Percentiles rank a stretch among this genome's conserved stretches.
Conservation (phyloP, 805 yeast genomes). For the Jamesozyma jinghongensis region DNA sequence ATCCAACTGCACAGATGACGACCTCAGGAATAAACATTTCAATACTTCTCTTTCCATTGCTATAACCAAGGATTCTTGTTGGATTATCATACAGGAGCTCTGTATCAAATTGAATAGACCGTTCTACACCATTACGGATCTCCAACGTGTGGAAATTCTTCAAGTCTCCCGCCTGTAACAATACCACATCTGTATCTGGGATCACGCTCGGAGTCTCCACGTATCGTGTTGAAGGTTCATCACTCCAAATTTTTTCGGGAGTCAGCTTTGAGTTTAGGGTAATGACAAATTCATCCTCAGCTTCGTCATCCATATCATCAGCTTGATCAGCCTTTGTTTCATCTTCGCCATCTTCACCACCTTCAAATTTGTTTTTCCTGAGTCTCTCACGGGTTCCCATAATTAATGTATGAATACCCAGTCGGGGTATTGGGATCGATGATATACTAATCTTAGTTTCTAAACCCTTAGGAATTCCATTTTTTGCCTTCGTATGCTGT, state of each 20-base stretch:
- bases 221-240: slow-evolving; percentile 24
- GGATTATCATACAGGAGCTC: slow-evolving; percentile 32
- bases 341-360: neutral
- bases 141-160: slow-evolving; percentile 25
- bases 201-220: slow-evolving; percentile 20
- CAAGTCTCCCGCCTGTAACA: slow-evolving; percentile 27
- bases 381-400: slow-evolving; percentile 43
- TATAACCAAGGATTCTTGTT: slow-evolving; percentile 32
- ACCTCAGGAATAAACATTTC: slow-evolving; percentile 37
- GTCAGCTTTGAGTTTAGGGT: slow-evolving; percentile 23
- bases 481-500: neutral
- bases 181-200: slow-evolving; percentile 25
- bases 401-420: slow-evolving; percentile 57
- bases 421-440: slow-evolving; percentile 45
- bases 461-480: slow-evolving; percentile 7
- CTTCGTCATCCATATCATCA: slow-evolving; percentile 10
- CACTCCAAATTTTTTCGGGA: slow-evolving; percentile 23
- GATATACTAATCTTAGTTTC: slow-evolving; percentile 35
- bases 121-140: slow-evolving; percentile 30
- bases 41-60: slow-evolving; percentile 30
- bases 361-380: slow-evolving; percentile 17
- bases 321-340: neutral
- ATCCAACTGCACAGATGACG: slow-evolving; percentile 35
- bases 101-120: slow-evolving; percentile 29
- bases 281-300: slow-evolving; percentile 22